Conservation (phyloP, 805 yeast species). For the Saturnispora dispora region DNA sequence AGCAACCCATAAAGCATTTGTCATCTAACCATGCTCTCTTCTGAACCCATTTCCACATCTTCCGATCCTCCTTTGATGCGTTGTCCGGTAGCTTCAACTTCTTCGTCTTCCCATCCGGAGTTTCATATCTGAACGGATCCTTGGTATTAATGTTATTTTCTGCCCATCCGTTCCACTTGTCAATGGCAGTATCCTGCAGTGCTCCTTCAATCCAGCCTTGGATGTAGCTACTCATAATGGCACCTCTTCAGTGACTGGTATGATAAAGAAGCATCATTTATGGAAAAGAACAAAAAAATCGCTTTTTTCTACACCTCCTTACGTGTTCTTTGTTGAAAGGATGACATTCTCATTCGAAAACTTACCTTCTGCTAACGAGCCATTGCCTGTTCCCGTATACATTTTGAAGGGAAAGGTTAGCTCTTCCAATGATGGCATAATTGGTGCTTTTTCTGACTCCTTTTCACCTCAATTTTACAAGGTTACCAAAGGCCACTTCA, state of each 20-base stretch:
- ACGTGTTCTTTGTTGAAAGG: neutral
- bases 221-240: slow-evolving; percentile 5
- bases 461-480: slow-evolving; percentile 70
- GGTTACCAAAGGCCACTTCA: slow-evolving; percentile 61
- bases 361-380: slow-evolving; percentile 24
- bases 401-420: slow-evolving; percentile 40
- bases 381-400: slow-evolving; percentile 38
- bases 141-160: slow-evolving; percentile 54
- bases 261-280: neutral
- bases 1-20: slow-evolving; percentile 71
- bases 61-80: slow-evolving; percentile 49
- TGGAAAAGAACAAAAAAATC: neutral
- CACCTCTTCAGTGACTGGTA: neutral
- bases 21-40: slow-evolving; percentile 83
- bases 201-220: slow-evolving; percentile 12
- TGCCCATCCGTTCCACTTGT: slow-evolving; percentile 55
- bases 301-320: neutral
- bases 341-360: slow-evolving; percentile 28
- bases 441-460: slow-evolving; percentile 32
- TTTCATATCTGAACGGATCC: slow-evolving; percentile 54
- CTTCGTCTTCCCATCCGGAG: slow-evolving; percentile 41
- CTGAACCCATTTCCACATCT: slow-evolving; percentile 66
- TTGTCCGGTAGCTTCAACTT: slow-evolving; percentile 53
- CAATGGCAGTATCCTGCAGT: slow-evolving; percentile 29
- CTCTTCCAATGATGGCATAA: slow-evolving; percentile 25